Conservation (phyloP, 495 filamentous ascomycete genomes). For the Sphaerosporella brunnea region DNA sequence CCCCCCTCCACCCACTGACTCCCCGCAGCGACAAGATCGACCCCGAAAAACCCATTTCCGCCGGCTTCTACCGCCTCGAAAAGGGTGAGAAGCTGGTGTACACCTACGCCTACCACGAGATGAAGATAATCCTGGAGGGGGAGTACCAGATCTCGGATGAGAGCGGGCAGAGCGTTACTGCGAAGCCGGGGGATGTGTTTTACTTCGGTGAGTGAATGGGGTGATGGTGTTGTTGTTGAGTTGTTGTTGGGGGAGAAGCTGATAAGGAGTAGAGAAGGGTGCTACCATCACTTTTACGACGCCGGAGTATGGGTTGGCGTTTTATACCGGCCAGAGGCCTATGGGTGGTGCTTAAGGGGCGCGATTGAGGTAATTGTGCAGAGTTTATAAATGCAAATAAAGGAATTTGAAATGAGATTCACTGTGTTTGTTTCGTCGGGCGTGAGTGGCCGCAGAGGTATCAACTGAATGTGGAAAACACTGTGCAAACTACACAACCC, state of each 20-base stretch:
- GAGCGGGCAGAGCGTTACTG: slow-evolving; percentile 50
- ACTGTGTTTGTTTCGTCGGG: no score
- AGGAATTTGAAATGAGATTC: no score
- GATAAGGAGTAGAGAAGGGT: slow-evolving; percentile 37
- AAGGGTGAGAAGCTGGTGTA: slow-evolving; percentile 58
- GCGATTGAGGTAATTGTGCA: no score
- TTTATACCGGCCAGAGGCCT: slow-evolving; percentile 37
- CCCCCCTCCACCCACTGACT: no score
- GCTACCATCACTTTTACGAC: slow-evolving; percentile 59
- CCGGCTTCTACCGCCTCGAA: slow-evolving; percentile 57
- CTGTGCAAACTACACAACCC: no score
- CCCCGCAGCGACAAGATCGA: slow-evolving; percentile 38
- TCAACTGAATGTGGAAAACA: no score
- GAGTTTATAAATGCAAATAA: no score
- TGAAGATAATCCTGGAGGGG: slow-evolving; percentile 57
- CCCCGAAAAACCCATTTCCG: slow-evolving; percentile 44
- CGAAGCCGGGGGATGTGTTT: slow-evolving; percentile 54
- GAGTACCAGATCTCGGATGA: slow-evolving; percentile 57
- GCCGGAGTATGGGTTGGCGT: slow-evolving; percentile 50
- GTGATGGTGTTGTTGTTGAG: no score
- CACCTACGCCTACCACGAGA: slow-evolving; percentile 60
- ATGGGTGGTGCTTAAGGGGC: slow-evolving; percentile 2
- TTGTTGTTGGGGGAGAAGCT: no score
- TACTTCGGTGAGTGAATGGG: slow-evolving; percentile 27
- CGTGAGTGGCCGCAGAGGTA: no score